A percentile compares a stretch with the other conserved stretches of the same genome.
Conservation (phyloP, 208 protist genomes). For the Wallacemonas rigidus region DNA sequence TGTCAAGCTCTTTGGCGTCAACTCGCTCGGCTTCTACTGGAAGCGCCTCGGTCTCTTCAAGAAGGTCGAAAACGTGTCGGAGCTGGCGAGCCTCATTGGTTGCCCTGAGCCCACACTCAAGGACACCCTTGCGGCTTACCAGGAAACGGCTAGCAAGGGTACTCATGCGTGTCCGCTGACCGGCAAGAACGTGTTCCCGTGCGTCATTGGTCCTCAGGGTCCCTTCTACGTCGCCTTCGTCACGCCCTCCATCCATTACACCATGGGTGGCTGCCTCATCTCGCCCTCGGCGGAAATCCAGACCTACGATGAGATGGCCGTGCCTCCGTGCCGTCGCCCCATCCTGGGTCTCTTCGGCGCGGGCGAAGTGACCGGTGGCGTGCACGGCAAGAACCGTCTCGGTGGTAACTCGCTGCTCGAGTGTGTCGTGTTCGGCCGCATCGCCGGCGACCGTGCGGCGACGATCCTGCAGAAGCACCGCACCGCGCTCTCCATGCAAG, state of each 20-base stretch:
- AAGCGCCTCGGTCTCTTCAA: constrained; percentile 77
- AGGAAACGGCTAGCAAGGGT: constrained; percentile 36
- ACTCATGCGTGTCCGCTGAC: constrained; percentile 48
- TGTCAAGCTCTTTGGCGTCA: constrained; percentile 71
- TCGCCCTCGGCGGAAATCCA: constrained; percentile 84
- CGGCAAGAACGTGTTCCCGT: constrained; percentile 86
- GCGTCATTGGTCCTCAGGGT: constrained; percentile 55
- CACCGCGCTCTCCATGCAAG: constrained; percentile 39
- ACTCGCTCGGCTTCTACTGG: constrained; percentile 83
- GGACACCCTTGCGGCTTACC: constrained; percentile 65
- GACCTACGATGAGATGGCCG: constrained; percentile 28
- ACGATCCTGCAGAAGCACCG: constrained; percentile 62
- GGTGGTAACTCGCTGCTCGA: constrained; percentile 96
- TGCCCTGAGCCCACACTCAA: constrained; percentile 41
- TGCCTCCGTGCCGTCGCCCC: constrained; percentile 38
- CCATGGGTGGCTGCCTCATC: constrained; percentile 95
- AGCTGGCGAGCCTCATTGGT: constrained; percentile 71
- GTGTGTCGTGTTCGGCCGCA: constrained; percentile 69
- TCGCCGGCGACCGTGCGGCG: constrained; percentile 77
- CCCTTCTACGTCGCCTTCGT: constrained; percentile 86
- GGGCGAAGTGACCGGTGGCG: constrained; percentile 96
- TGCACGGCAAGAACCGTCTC: constrained; percentile 97
- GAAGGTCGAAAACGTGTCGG: constrained; percentile 46
- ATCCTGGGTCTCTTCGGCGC: constrained; percentile 94
- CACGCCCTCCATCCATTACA: constrained; percentile 97